A percentile compares a stretch with the other conserved stretches of the same genome.
Evolutionary conservation across 2,329 filamentous ascomycete genomes (phyloP).

Genomic region (Fusarium nematophilum): DNA sequence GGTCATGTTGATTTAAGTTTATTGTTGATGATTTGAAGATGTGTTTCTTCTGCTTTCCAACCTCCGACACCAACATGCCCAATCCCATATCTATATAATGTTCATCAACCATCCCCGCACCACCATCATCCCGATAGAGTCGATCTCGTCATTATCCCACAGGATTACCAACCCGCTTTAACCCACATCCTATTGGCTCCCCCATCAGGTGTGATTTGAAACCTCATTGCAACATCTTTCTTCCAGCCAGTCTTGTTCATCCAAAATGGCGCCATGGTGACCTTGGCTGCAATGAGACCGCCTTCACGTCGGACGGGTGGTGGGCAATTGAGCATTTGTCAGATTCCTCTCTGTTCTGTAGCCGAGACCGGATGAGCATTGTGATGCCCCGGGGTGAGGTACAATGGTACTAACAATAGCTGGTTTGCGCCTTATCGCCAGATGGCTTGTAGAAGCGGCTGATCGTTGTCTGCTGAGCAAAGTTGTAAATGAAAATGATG

Average conservation of each 20-base stretch:
- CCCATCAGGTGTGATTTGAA: conserved; percentile 14
- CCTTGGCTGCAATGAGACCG: conserved; percentile 5
- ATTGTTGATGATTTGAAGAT: neutral
- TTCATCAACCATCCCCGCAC: neutral
- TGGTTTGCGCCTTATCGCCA: too few relatives aligned
- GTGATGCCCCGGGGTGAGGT: too few relatives aligned
- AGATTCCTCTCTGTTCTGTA: neutral
- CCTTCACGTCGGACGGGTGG: conserved; percentile 5
- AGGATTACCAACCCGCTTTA: conserved; percentile 5
- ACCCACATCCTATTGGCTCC: neutral
- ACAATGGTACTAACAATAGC: too few relatives aligned
- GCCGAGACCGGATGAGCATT: too few relatives aligned
- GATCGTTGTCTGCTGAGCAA: too few relatives aligned
- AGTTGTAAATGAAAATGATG: too few relatives aligned
- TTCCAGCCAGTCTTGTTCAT: neutral
- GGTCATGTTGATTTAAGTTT: conserved; percentile 56
- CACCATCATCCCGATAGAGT: neutral
- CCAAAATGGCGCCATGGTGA: neutral
- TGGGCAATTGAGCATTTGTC: conserved; percentile 16
- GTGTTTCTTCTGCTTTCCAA: neutral
- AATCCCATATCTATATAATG: conserved; percentile 7
- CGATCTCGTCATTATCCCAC: conserved; percentile 21
- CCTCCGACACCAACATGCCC: too few relatives aligned
- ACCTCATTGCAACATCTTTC: conserved; percentile 24
- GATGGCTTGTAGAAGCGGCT: too few relatives aligned